Evolutionary conservation across 768 basidiomycete genomes (phyloP), one percentile per base, ranked within the genome.

Genomic region (Imleria badia): DNA sequence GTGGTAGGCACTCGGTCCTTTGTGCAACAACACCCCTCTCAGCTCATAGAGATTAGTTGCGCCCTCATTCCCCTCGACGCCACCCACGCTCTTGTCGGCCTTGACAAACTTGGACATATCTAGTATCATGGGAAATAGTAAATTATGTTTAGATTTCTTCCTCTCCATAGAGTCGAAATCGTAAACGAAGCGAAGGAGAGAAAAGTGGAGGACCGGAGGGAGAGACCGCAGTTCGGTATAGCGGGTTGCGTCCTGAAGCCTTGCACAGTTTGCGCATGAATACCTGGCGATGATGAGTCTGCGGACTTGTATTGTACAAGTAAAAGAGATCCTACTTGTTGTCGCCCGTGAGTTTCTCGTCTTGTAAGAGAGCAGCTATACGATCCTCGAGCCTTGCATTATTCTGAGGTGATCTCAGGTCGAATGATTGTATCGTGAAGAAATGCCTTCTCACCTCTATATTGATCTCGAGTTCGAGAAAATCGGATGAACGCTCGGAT

Each of bases 111-210:
- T 77, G 46, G 72, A 75, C 90, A 98, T 92, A 62, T 91, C 81
- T 17, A 97, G 74, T 9, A 70, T 67, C 19, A 75, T 75, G 0
- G 94, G 94, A 70, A 93, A 98, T n/a, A 79, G 75, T 40, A 98
- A 83, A 31, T 76, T 72, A 55, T 91, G 81, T 68, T 94, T 94
- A 49, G 86, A 87, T 73, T 98, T 98, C 72, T 86, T 91, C 58
- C 96, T 84, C 61, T 88, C 84, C 78, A 87, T 82, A 0, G 86
- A 83, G 22, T 82, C 72, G 33, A 86, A 60, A 71, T 95, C 91
- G 63, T 89, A 98, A 29, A 91, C 84, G 71, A 98, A 98, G n/a
- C 96, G 90, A 52, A 96, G 80, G 48, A 98, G 73, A 20, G 94
- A 94, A 63, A 98, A 87, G 70, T 98, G 92, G 3, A 98, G 78